Base-by-base conservation (phyloP, 768 basidiomycete genomes). In the Leccinum barrowsii region DNA sequence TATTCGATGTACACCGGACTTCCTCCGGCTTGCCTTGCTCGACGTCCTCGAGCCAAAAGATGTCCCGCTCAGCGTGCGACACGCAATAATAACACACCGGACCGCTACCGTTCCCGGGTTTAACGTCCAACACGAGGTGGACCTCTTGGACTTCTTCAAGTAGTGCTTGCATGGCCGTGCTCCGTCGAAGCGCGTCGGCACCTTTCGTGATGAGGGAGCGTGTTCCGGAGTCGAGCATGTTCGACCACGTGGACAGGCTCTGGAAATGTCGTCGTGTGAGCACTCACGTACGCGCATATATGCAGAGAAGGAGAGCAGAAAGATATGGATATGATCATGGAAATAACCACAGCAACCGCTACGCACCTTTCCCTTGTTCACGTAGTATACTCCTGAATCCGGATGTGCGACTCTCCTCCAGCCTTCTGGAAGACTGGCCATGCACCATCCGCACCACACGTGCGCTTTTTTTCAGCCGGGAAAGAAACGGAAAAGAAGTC, bases 341-440 rank as follows among this genome's bases (percentile, higher is more conserved):
- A 42, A 19, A 19, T 10, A 5, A 10, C 42, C n/a, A 42, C n/a
- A 12, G 50, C 17, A 17, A 24, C 15, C 4, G n/a, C 30, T 2
- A 53, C 61, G 12, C n/a, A 76, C 75, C 65, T 67, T 70, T 19
- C 73, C 72, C 47, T 59, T 24, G 30, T 76, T 55, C 30, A 65
- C 66, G 53, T 71, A 77, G 42, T 71, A 73, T 11, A 63, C 60
- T 13, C 70, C 73, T n/a, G 62, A 65, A 17, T 76, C 75, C 10
- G 70, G 73, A 53, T 76, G 74, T 15, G 51, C 61, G 49, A 68
- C 35, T 55, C 48, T 61, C n/a, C 22, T 40, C 75, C 75, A 76
- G 15, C 65, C 74, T 10, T 15, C 10, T 5, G 66, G 62, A 42
- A 60, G 55, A 21, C 64, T 64, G 7, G 7, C 22, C 47, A 17